Base-by-base conservation (phyloP, 352 stramenopile species). In the Phytophthora brassicae region DNA sequence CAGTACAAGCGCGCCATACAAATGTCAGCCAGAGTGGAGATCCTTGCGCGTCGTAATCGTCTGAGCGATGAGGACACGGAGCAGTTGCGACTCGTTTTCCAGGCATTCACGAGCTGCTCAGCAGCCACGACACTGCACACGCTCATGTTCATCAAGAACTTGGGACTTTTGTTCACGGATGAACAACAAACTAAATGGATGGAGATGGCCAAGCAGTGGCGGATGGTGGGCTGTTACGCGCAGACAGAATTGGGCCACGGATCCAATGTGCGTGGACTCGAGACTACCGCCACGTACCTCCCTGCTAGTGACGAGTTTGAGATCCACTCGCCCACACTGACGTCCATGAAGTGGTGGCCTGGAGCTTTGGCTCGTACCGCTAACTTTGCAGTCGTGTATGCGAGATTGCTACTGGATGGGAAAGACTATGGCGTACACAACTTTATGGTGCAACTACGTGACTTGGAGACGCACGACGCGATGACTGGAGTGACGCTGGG, bases 191-290 rank as follows among this genome's bases (percentile, higher is more conserved):
- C 63, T 19, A 77, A 77, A 42, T 94, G 86, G 86, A 58, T 94
- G 11, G 72, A 74, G 9, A 65, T 90, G 3, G 84, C 87, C 14
- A 68, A 56, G 16, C 82, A 65, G 49, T 91, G 67, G 72, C 69
- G 77, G 50, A 91, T 95, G 43, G 47, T 90, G 2, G 94, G 94
- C 14, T 97, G 86, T 17, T 99, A 99, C 59, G 94, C 94, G 2
- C 96, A 99, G 71, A 99, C 96, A 0, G 96, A 99, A 66, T 68
- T 99, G 1, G 95, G 94, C 28, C 96, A 99, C 70, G 95, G 95
- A 13, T 96, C 77, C 33, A 98, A 98, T 19, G 60, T 68, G 29
- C 60, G 64, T 26, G 60, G 60, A 6, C 49, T 68, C 17, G 60
- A 68, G 46, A 99, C 96, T 0, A 97, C 88, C 1, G 96, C 96